Evolutionary conservation across 495 filamentous ascomycete species (phyloP).

Genomic region (Daldinia concentrica): DNA sequence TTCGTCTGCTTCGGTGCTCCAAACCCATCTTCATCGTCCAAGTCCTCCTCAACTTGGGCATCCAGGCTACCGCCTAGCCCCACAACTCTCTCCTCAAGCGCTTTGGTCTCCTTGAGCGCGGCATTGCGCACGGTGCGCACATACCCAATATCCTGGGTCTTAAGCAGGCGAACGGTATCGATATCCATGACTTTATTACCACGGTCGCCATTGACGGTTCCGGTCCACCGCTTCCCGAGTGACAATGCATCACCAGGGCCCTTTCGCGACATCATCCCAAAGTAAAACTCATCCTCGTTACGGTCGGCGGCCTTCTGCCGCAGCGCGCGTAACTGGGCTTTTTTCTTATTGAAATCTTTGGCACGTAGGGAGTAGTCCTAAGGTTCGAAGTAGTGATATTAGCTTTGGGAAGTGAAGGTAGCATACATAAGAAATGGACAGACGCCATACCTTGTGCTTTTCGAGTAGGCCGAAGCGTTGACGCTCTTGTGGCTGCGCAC

Average conservation of each 20-base stretch:
- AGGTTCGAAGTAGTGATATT: neutral
- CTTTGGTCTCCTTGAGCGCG: conserved; percentile 55
- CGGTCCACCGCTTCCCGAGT: conserved; percentile 51
- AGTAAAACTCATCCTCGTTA: conserved; percentile 93
- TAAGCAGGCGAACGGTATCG: conserved; percentile 84
- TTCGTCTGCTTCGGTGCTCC: conserved; percentile 18
- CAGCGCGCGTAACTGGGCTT: conserved; percentile 78
- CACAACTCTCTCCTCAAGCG: conserved; percentile 56
- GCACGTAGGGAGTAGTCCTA: conserved; percentile 93
- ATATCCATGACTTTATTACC: conserved; percentile 67
- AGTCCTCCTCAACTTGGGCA: conserved; percentile 25
- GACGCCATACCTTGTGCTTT: conserved; percentile 77
- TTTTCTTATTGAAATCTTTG: conserved; percentile 86
- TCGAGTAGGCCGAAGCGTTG: conserved; percentile 85
- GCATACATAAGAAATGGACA: neutral
- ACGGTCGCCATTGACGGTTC: conserved; percentile 68
- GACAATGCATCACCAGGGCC: conserved; percentile 51
- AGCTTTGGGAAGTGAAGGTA: conserved; percentile 14
- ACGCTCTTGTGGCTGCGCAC: conserved; percentile 84
- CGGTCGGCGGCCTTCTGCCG: conserved; percentile 82
- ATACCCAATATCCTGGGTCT: conserved; percentile 96
- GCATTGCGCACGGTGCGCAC: conserved; percentile 70
- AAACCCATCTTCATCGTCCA: conserved; percentile 43
- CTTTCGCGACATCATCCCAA: conserved; percentile 78
- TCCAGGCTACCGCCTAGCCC: conserved; percentile 48